A percentile compares a stretch with the other conserved stretches of the same genome.
Conservation (phyloP, 1,139 yeast genomes). For the Saccharomyces hybrid region DNA sequence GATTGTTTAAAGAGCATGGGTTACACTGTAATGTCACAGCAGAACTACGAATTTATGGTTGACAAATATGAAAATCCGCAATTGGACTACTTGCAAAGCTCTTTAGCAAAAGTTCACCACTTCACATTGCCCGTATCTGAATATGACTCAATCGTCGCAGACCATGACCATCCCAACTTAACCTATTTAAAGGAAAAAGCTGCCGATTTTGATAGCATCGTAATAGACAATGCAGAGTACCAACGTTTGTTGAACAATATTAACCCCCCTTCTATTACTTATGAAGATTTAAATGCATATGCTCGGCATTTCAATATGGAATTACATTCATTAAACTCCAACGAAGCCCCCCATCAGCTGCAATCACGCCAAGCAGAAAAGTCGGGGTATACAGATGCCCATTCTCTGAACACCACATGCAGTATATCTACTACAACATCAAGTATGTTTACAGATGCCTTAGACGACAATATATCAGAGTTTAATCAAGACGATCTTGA, state of each 20-base stretch:
- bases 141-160: constrained; percentile 4
- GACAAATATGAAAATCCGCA: too few relatives aligned
- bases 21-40: too few relatives aligned
- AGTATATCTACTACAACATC: constrained; percentile 2
- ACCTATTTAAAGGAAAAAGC: constrained; percentile 29
- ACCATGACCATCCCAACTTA: constrained; percentile 4
- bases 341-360: background rate
- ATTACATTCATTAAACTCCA: background rate
- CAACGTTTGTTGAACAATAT: background rate
- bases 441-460: constrained; percentile 25
- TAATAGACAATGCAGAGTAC: constrained; percentile 15
- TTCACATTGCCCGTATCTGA: constrained; percentile 26
- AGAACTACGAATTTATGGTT: too few relatives aligned
- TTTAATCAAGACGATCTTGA: background rate
- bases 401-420: background rate
- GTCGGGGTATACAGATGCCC: background rate
- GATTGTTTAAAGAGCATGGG: too few relatives aligned
- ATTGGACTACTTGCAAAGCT: too few relatives aligned
- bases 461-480: constrained; percentile 9
- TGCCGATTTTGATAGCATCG: constrained; percentile 18
- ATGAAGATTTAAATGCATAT: background rate
- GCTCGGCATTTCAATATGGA: background rate
- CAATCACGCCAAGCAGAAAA: background rate
- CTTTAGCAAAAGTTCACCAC: constrained; percentile 11
- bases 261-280: background rate